Conservation (phyloP, 208 protist genomes). For the Acanthamoeba lenticulata region DNA sequence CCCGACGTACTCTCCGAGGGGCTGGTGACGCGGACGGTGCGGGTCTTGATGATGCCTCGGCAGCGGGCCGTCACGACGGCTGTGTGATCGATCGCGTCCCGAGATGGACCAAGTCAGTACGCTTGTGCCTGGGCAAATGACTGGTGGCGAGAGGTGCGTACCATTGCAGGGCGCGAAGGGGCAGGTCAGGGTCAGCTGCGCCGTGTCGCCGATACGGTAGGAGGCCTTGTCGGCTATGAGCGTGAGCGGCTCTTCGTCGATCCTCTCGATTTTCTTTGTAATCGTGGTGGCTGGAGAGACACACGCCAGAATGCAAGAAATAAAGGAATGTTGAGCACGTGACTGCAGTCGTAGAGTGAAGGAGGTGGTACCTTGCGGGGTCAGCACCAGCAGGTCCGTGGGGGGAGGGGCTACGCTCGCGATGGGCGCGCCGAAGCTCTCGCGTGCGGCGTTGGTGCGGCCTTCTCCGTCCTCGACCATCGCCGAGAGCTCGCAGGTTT, state of each 20-base stretch:
- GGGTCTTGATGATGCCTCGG: slow-evolving; percentile 61
- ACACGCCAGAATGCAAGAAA: too few relatives aligned
- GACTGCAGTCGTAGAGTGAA: background rate
- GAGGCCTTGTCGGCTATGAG: slow-evolving; percentile 48
- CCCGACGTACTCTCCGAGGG: background rate
- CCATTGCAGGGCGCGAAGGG: slow-evolving; percentile 62
- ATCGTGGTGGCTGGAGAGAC: background rate
- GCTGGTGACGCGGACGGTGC: slow-evolving; percentile 35
- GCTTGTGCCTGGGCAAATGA: background rate
- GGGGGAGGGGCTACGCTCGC: background rate
- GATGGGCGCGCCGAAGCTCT: background rate
- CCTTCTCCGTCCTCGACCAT: slow-evolving; percentile 35
- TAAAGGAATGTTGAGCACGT: too few relatives aligned
- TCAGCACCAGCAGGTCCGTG: background rate
- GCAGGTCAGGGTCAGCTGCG: background rate
- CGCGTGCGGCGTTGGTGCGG: slow-evolving; percentile 8
- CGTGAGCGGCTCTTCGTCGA: slow-evolving; percentile 10
- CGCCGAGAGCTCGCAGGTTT: slow-evolving; percentile 5
- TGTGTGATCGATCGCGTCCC: background rate
- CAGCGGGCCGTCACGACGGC: slow-evolving; percentile 48
- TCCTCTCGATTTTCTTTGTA: background rate
- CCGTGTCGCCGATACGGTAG: slow-evolving; percentile 62
- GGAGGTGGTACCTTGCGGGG: background rate
- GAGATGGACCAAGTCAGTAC: background rate
- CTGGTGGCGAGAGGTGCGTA: background rate